Conservation (phyloP, 225 moss, liverwort and hornwort genomes). For the Lunularia cruciata region DNA sequence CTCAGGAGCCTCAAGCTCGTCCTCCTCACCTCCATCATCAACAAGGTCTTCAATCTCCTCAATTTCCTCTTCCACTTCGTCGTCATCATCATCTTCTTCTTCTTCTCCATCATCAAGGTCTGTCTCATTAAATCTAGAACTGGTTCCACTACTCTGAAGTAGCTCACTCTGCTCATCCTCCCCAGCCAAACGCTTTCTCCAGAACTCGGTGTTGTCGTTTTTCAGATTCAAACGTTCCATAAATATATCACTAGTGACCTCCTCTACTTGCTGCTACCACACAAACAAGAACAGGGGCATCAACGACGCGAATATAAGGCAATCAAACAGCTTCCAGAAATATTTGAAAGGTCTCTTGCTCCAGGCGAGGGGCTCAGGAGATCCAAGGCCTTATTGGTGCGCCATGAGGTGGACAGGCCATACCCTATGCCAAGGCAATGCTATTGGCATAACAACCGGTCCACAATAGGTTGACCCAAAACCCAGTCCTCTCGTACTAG, state of each 20-base stretch:
- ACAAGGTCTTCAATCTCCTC: slow-evolving; percentile 74
- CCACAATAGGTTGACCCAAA: no score
- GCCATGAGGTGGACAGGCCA: no score
- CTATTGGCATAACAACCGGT: no score
- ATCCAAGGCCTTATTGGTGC: no score
- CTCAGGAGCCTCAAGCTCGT: slow-evolving; percentile 75
- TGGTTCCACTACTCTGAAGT: slow-evolving; percentile 18
- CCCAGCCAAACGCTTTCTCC: slow-evolving; percentile 79
- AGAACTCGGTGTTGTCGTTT: slow-evolving; percentile 83
- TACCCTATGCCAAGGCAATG: no score
- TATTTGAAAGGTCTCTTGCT: no score
- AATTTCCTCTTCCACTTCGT: slow-evolving; percentile 72
- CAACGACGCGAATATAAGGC: no score
- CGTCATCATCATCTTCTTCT: slow-evolving; percentile 66
- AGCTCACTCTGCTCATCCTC: slow-evolving; percentile 55
- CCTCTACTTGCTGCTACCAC: slow-evolving; percentile 46
- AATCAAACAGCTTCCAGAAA: no score
- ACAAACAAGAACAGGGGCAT: background rate
- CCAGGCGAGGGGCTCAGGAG: no score
- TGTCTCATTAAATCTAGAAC: background rate
- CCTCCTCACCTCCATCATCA: slow-evolving; percentile 90
- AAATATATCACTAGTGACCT: slow-evolving; percentile 67
- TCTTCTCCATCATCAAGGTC: slow-evolving; percentile 41
- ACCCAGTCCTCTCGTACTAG: no score
- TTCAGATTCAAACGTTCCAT: slow-evolving; percentile 78